phyloP scores from a whole-genome alignment of 139 green algal genomes.

The Closterium sp. region DNA sequence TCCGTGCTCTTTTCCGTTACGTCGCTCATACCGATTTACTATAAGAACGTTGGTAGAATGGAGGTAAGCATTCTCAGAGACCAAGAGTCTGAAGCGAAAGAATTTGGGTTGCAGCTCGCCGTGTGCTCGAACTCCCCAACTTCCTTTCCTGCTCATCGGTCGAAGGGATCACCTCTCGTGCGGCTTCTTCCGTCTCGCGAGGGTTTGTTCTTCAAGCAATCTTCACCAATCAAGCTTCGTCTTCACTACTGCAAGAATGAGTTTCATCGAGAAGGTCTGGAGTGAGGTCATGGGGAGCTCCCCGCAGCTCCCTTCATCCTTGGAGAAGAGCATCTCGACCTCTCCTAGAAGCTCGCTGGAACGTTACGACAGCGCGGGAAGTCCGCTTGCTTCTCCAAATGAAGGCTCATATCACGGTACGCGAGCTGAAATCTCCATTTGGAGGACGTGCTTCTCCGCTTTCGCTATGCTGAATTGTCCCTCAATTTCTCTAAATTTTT shows the following conservation, averaged over 20 bases:
- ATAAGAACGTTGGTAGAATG: not conserved
- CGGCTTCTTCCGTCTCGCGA: not conserved
- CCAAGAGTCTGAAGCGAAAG: not conserved
- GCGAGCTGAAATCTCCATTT: not conserved
- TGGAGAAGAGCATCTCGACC: not conserved
- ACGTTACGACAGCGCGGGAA: not conserved
- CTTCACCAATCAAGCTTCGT: not conserved
- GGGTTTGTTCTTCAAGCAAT: not conserved
- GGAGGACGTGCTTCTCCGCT: too few species aligned
- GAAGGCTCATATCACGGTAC: not conserved
- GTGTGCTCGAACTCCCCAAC: not conserved
- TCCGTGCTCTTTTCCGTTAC: not conserved
- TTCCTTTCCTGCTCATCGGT: not conserved
- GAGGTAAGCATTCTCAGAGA: not conserved
- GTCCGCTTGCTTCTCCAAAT: not conserved
- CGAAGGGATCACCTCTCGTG: not conserved
- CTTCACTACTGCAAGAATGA: not conserved
- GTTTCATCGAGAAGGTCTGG: not conserved
- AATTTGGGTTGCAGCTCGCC: not conserved
- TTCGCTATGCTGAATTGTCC: not conserved
- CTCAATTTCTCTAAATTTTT: not conserved
- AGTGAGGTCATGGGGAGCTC: not conserved
- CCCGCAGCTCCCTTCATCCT: not conserved
- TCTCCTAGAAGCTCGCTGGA: not conserved
- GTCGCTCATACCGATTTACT: not conserved